Base-by-base conservation (phyloP, 202 grass and related monocot genomes). In the Carex arenaria region DNA sequence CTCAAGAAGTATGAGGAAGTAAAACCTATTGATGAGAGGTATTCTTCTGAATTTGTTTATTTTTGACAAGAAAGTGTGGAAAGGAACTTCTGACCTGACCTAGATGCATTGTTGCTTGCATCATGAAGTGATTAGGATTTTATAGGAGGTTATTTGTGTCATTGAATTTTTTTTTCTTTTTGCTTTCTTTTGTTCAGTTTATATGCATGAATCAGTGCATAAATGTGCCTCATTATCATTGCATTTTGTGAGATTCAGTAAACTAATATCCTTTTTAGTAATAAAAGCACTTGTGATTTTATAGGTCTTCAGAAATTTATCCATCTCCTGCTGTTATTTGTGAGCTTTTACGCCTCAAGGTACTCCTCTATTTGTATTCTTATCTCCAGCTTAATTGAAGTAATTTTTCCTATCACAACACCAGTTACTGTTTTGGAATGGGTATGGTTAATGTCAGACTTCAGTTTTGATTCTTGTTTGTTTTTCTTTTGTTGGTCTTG, bases 341-440 rank as follows among this genome's bases (percentile, higher is more conserved):
- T 20, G 85, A 94, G 84, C 91, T 99, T 79, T 79, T 95, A 78
- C 85, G 88, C 61, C 93, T 87, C 80, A 99, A 99, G 90, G 96
- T 92, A 92, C 87, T 51, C 30, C 26, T 86, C 59, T 84, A 40
- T 59, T 20, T 78, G 15, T 20, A 60, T 36, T 76, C 17, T 59
- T 78, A 10, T 78, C 69, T 78, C 32, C 74, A 78, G 74, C 9
- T 38, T 60, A 78, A 78, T 59, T 4, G 10, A 52, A 31, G 15
- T 5, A 1, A 13, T 52, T 75, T 75, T 55, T 74, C 45, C 7
- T 75, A 53, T 55, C 9, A 72, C 40, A 78, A 12, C 26, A 59
- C 4, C 54, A 38, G 52, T 36, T 38, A 78, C 30, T 60, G 40
- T 78, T 78, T 78, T 56, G 26, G 15, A 38, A 59, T 19, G 31